Evolutionary conservation across 345 rosid species (phyloP).

Genomic region (Conringia planisiliqua): DNA sequence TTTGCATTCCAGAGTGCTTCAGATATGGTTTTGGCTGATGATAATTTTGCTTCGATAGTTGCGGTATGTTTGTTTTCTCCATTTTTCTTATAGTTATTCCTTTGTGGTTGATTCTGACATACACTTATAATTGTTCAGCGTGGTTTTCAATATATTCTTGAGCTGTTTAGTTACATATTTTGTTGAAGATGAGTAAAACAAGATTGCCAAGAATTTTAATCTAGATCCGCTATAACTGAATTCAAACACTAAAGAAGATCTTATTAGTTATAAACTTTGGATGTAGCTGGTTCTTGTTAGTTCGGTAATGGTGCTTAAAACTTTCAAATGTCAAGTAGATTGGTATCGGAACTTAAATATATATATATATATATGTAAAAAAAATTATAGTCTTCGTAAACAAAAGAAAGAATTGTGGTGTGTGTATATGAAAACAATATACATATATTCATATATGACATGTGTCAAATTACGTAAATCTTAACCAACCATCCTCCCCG

Average conservation of each 20-base stretch:
- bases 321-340: not conserved
- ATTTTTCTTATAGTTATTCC: constrained; percentile 12
- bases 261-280: not conserved
- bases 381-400: not conserved
- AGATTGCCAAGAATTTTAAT: not conserved
- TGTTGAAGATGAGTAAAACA: not conserved
- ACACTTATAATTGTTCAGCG: not conserved
- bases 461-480: not conserved
- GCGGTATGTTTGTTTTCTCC: constrained; percentile 55
- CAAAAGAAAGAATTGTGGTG: not conserved
- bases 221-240: not conserved
- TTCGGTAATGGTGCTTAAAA: not conserved
- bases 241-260: not conserved
- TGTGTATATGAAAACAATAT: not conserved
- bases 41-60: constrained; percentile 94
- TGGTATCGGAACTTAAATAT: not conserved
- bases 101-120: constrained; percentile 12
- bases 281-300: not conserved
- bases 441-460: not conserved
- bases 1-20: constrained; percentile 81
- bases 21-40: constrained; percentile 99
- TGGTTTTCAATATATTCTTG: not conserved
- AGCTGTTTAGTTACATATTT: not conserved
- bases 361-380: not conserved
- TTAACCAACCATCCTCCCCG: not conserved